Base-by-base conservation (phyloP, 2,329 filamentous ascomycete species). In the Fusarium setosum region DNA sequence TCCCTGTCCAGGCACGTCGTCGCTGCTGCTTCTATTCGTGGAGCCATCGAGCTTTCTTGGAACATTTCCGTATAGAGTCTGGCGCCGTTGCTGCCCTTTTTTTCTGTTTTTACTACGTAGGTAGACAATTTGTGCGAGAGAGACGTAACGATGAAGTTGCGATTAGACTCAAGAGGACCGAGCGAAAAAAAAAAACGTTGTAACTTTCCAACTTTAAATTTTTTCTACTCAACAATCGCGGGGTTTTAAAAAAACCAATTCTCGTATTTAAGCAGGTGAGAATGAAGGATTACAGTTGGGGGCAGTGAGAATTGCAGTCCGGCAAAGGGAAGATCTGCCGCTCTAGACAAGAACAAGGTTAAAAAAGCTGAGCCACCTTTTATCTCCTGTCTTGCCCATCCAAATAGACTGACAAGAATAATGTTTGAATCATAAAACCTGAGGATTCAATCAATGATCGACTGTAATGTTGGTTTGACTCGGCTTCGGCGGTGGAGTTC, bases 401-500 rank as follows among this genome's bases (percentile, higher is more conserved):
- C 38, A 37, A 29, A 20, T 21, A 38, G 15, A 21, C 29, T 17
- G 13, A 13, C 13, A 15, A 15, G 21, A 35, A 26, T 50, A 42
- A n/a, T 45, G 57, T 44, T 17, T 32, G 59, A 47, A 29, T 41
- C 17, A 31, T 38, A 23, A 55, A 38, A 18, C 8, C 12, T n/a
- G 35, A 20, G 41, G 44, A 38, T 38, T 42, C 18, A n/a, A 58
- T 20, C 44, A 42, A 32, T 20, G 49, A 18, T 35, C 12, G 13
- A 13, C 21, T 32, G 37, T 29, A 40, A 35, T 32, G 21, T 23
- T 24, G 5, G 45, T 38, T 15, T 13, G 35, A 42, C 24, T 67
- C 48, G 56, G 44, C 59, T 45, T 57, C 41, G 11, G 13, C 15
- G 44, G 64, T 67, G 63, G 64, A 67, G 64, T 61, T 55, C 11